Base-by-base conservation (phyloP, 768 basidiomycete genomes). In the Phylloporus sp. region DNA sequence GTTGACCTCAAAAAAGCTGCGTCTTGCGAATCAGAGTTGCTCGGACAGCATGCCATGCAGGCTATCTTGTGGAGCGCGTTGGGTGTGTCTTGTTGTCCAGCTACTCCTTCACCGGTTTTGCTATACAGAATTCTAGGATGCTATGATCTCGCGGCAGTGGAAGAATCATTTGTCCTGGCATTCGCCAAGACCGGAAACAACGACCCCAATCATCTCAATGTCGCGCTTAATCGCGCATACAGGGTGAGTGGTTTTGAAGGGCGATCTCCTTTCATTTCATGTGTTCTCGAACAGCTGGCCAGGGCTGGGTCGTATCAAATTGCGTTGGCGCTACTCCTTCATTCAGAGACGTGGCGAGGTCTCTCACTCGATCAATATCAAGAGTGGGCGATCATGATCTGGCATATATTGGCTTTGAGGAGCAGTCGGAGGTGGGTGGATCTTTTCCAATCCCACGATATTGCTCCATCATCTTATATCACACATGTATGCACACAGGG, bases 351-450 rank as follows among this genome's bases (percentile, higher is more conserved):
- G 14, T 92, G 90, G 89, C 68, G 73, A 2, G 79, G 82, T 6
- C 66, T 92, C 38, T 73, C 74, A 11, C 61, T 86, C 17, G 68
- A 74, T 29, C 82, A 85, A 60, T 86, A 86, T 61, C 67, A 70
- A n/a, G 66, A 73, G 27, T 92, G 90, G 90, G 81, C 84, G 17
- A 70, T 73, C 38, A 78, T 84, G 59, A 75, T 90, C 36, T 92
- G 89, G 90, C 79, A 87, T 59, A 76, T 87, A 43, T 69, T 92
- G 22, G 75, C 74, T 11, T 63, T 89, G 49, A 77, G 84, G 20
- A 77, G 82, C 11, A 80, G 78, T 48, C 80, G 90, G 44, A 76
- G 82, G 89, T 86, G 60, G 33, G 69, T 61, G 39, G 50, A 38
- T 46, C n/a, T 43, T 32, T 51, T 38, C 21, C 26, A 37, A 40